Conservation (phyloP, 2,329 filamentous ascomycete species). For the Botrytis deweyae region DNA sequence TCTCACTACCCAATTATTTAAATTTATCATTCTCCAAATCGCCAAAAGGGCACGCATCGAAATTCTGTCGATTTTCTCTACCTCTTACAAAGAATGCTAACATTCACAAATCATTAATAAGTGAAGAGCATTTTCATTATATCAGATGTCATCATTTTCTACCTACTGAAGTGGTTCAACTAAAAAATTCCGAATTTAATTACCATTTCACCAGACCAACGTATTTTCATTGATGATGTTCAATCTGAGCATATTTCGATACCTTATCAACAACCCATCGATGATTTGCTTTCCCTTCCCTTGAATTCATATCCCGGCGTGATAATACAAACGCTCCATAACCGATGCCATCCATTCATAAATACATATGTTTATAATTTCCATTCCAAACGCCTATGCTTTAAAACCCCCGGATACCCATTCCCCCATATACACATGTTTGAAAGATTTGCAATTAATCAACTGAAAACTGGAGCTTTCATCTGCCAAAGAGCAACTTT, state of each 20-base stretch:
- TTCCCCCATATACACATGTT: background rate
- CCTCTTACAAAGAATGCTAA: background rate
- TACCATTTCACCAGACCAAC: background rate
- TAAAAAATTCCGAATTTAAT: background rate
- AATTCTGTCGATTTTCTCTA: background rate
- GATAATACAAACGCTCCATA: constrained; percentile 7
- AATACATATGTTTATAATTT: background rate
- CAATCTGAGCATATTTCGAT: background rate
- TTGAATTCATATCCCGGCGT: background rate
- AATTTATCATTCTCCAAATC: background rate
- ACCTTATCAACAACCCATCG: background rate
- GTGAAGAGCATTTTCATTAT: background rate
- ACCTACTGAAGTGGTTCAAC: background rate
- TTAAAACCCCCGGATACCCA: background rate
- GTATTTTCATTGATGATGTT: background rate
- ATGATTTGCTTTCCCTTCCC: background rate
- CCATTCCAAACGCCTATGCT: constrained; percentile 14
- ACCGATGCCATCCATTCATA: constrained; percentile 1
- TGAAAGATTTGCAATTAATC: background rate
- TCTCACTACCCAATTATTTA: background rate
- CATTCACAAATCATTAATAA: background rate
- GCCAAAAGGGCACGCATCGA: background rate
- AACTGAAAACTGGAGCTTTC: constrained; percentile 36
- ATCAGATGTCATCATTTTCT: background rate
- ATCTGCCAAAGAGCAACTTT: constrained; percentile 78